Evolutionary conservation across 352 stramenopile species (phyloP).

Genomic region (Globisporangium orthogonon): DNA sequence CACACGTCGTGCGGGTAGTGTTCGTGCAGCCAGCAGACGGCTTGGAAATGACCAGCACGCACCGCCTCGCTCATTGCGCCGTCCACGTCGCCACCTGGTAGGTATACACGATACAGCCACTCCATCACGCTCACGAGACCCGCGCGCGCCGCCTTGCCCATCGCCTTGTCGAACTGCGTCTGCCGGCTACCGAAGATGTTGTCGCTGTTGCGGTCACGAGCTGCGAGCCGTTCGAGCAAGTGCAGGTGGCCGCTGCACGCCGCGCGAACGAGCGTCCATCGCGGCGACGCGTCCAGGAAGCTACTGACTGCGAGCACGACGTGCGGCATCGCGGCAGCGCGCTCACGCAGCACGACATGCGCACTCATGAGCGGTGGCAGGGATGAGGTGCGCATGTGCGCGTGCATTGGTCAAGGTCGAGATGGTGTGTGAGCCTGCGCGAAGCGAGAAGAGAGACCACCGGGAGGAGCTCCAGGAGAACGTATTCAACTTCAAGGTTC

Average conservation of each 20-base stretch:
- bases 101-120: constrained; percentile 1
- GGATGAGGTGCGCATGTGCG: not conserved
- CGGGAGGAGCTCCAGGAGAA: too few relatives aligned
- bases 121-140: constrained; percentile 3
- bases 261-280: constrained; percentile 2
- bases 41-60: not conserved
- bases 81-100: not conserved
- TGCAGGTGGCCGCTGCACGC: constrained; percentile 3
- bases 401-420: too few relatives aligned
- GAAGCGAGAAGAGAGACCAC: too few relatives aligned
- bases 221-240: constrained; percentile 1
- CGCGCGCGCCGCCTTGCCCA: constrained; percentile 4
- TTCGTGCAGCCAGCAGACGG: constrained; percentile 2
- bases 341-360: not conserved
- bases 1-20: constrained; percentile 3
- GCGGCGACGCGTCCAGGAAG: constrained; percentile 1
- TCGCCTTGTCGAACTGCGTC: constrained; percentile 8
- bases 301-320: not conserved
- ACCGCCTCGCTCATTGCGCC: constrained; percentile 4
- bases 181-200: not conserved
- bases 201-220: not conserved
- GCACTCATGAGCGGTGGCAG: not conserved
- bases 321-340: not conserved
- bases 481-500: too few relatives aligned
- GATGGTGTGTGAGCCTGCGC: too few relatives aligned